Base-by-base conservation (phyloP, 2,329 filamentous ascomycete species). In the Orbilia javanica region DNA sequence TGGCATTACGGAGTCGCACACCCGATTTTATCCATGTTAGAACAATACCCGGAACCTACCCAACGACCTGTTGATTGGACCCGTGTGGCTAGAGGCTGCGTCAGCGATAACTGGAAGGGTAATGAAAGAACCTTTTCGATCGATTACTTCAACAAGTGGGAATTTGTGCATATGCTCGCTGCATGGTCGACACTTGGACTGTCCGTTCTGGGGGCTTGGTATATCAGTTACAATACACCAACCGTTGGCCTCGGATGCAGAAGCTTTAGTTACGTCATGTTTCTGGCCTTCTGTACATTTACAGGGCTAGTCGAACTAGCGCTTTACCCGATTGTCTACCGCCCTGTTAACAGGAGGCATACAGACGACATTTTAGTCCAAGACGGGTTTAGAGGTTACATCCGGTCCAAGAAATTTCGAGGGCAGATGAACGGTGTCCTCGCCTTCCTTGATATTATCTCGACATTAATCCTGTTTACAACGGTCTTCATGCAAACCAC, bases 201-300 rank as follows among this genome's bases (percentile, higher is more conserved):
- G 80, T 13, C 84, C 83, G 27, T 82, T 81, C 20, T 81, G 83
- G 84, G 84, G 1, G 84, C 85, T 0, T 86, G 85, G 63, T 81
- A 85, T 7, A 76, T 86, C 18, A 85, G 84, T 7, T 86, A 82
- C 78, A 85, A 83, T 78, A 86, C 85, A 0, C 86, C 86, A 0
- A 86, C 85, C 0, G 85, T 86, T 0, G 86, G 86, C 0, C 81
- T 86, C 0, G 85, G 85, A 0, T 86, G 83, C 53, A 81, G 83
- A 39, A 84, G 84, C 44, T 85, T 85, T 1, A 85, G 85, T 2
- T 87, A 86, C 72, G 82, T 84, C n/a, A 82, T 86, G 15, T 86
- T 85, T 72, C 82, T 83, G 25, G 52, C 81, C 20, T 67, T 84
- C 2, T 80, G 83, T 4, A 68, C 83, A 0, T 81, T 82, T 0